Conservation (phyloP, 371 early-diverging fungal species). For the Mortierella sp. region DNA sequence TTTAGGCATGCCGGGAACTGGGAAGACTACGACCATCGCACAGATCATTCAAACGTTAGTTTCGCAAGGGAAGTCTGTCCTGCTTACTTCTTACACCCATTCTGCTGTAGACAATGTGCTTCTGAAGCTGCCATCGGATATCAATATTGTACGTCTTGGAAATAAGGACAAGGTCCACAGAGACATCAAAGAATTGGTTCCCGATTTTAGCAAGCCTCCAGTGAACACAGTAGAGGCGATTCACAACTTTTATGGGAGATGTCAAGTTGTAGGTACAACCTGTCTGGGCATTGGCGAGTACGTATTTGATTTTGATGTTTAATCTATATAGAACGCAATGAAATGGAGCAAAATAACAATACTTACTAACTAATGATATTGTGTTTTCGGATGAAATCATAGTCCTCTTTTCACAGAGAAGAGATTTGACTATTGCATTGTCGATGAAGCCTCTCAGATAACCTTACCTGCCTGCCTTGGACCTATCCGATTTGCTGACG, state of each 20-base stretch:
- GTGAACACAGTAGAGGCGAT: slow-evolving; percentile 70
- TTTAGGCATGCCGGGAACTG: slow-evolving; percentile 99
- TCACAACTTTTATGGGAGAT: slow-evolving; percentile 66
- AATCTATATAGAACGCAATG: not conserved
- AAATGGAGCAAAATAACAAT: not conserved
- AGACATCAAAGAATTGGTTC: slow-evolving; percentile 65
- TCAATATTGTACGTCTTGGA: slow-evolving; percentile 83
- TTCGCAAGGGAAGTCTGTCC: slow-evolving; percentile 78
- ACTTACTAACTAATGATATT: not conserved
- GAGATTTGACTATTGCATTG: slow-evolving; percentile 96
- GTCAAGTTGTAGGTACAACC: slow-evolving; percentile 88
- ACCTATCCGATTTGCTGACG: slow-evolving; percentile 86
- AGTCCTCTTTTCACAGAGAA: slow-evolving; percentile 74
- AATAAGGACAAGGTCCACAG: slow-evolving; percentile 75
- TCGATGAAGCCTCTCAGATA: slow-evolving; percentile 99
- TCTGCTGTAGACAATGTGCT: slow-evolving; percentile 96
- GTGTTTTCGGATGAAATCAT: not conserved
- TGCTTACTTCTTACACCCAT: slow-evolving; percentile 97
- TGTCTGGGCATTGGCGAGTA: slow-evolving; percentile 91
- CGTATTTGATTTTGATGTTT: slow-evolving; percentile 23
- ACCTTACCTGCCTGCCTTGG: slow-evolving; percentile 95
- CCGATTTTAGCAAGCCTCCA: slow-evolving; percentile 57
- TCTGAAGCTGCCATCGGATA: slow-evolving; percentile 75
- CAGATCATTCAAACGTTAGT: slow-evolving; percentile 84
- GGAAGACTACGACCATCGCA: slow-evolving; percentile 96